These are phyloP conservation scores for Fusarium praegraminearum DNA, from an alignment of 2,329 filamentous ascomycete species.

Conservation along the genomic window DNA sequence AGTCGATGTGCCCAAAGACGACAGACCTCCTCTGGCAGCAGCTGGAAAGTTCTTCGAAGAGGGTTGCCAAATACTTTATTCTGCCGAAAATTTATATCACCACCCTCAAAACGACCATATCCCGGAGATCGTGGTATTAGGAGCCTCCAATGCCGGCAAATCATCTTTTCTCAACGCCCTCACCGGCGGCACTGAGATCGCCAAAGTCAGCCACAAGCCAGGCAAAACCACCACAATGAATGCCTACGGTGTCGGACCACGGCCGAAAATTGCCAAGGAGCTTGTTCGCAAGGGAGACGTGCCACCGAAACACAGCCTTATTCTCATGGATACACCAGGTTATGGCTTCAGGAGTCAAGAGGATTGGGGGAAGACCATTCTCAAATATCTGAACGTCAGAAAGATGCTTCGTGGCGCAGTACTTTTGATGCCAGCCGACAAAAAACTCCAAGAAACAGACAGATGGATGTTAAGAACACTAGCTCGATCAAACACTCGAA, in stretches of 20 bases:
- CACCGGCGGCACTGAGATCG: conserved; percentile 63
- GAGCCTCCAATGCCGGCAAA: conserved; percentile 91
- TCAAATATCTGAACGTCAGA: conserved; percentile 62
- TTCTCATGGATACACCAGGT: conserved; percentile 65
- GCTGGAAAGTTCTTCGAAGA: conserved; percentile 52
- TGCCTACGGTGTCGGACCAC: conserved; percentile 65
- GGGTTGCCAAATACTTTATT: conserved; percentile 60
- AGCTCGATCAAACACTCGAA: conserved; percentile 58
- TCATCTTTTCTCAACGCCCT: conserved; percentile 89
- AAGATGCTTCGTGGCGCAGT: conserved; percentile 64
- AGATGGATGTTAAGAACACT: conserved; percentile 61
- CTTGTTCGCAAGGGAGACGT: conserved; percentile 52
- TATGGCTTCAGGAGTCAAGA: conserved; percentile 61
- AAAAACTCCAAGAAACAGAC: conserved; percentile 63
- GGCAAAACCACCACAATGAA: conserved; percentile 68
- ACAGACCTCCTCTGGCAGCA: conserved; percentile 44
- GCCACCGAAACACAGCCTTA: conserved; percentile 60
- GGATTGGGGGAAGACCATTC: conserved; percentile 66
- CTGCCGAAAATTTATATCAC: conserved; percentile 61
- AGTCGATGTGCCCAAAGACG: conserved; percentile 32
- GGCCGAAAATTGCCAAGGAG: conserved; percentile 46
- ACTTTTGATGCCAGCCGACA: conserved; percentile 65
- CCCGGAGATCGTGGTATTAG: conserved; percentile 79
- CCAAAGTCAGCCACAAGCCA: conserved; percentile 63
- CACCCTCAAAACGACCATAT: conserved; percentile 64